These are phyloP conservation scores for Penicillium verhagenii DNA, from an alignment of 495 filamentous ascomycete genomes.

Conservation along the genomic window DNA sequence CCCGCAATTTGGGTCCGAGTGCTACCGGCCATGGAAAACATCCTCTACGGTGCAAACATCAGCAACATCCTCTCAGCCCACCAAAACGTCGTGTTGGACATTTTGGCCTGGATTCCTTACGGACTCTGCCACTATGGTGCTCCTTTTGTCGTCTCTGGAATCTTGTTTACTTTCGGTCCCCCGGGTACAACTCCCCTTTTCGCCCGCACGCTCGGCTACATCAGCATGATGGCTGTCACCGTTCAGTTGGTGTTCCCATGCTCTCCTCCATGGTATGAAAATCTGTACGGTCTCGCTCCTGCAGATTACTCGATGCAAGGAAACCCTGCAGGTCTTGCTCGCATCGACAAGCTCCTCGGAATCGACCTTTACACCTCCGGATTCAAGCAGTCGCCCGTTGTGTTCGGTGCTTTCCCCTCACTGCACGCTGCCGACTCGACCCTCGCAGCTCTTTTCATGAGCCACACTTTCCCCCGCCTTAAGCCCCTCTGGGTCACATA, in stretches of 20 bases:
- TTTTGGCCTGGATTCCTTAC: conserved; percentile 93
- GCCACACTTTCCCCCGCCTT: conserved; percentile 79
- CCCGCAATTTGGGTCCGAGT: conserved; percentile 94
- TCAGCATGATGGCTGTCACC: conserved; percentile 80
- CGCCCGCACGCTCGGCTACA: conserved; percentile 83
- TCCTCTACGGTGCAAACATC: conserved; percentile 92
- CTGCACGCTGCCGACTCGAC: conserved; percentile 84
- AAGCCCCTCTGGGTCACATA: conserved; percentile 76
- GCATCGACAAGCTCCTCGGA: conserved; percentile 85
- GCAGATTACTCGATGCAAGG: conserved; percentile 89
- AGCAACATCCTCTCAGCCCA: conserved; percentile 93
- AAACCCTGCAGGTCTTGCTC: conserved; percentile 80
- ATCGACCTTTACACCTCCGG: conserved; percentile 88
- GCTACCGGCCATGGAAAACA: conserved; percentile 92
- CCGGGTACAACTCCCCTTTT: conserved; percentile 84
- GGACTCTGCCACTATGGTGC: conserved; percentile 84
- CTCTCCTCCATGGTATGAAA: conserved; percentile 95
- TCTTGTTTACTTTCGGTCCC: conserved; percentile 84
- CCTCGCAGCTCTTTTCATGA: conserved; percentile 89
- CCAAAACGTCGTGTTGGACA: conserved; percentile 72
- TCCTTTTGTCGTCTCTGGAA: conserved; percentile 67
- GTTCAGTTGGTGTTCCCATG: conserved; percentile 90
- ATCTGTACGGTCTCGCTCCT: conserved; percentile 79
- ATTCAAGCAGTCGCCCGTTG: conserved; percentile 84
- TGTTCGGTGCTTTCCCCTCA: conserved; percentile 93